A percentile compares a stretch with the other conserved stretches of the same genome.
These are phyloP conservation scores for Talaromyces atroroseus DNA, from an alignment of 2,329 filamentous ascomycete species.

Conservation along the genomic window DNA sequence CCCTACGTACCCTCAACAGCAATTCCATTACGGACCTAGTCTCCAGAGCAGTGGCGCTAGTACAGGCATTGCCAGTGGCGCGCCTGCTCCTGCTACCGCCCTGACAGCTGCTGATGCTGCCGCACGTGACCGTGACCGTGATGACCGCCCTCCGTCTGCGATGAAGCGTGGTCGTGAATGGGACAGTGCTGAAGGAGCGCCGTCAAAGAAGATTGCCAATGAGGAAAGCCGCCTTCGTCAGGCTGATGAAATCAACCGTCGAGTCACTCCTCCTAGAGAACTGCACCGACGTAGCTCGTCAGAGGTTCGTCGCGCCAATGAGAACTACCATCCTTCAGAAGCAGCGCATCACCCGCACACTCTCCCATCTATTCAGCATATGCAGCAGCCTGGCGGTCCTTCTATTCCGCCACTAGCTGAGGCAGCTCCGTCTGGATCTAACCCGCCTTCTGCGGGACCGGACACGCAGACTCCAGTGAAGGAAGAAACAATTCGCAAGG, in stretches of 20 bases:
- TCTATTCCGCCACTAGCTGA: slow-evolving; percentile 55
- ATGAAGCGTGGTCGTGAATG: slow-evolving; percentile 86
- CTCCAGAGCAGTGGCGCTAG: slow-evolving; percentile 24
- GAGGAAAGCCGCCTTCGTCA: slow-evolving; percentile 83
- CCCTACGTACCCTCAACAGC: slow-evolving; percentile 74
- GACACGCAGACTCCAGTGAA: slow-evolving; percentile 38
- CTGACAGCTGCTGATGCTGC: slow-evolving; percentile 63
- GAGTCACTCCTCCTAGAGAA: slow-evolving; percentile 61
- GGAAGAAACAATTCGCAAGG: slow-evolving; percentile 51
- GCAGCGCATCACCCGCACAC: slow-evolving; percentile 77
- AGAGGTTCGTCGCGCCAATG: slow-evolving; percentile 62
- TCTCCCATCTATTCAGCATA: slow-evolving; percentile 47
- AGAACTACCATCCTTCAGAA: slow-evolving; percentile 86
- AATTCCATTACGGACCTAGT: slow-evolving; percentile 71
- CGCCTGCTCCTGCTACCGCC: slow-evolving; percentile 61
- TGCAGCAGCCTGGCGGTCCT: slow-evolving; percentile 41
- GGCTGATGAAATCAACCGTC: slow-evolving; percentile 70
- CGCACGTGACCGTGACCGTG: slow-evolving; percentile 49
- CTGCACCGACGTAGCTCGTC: slow-evolving; percentile 73
- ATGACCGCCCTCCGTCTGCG: slow-evolving; percentile 71
- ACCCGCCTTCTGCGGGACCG: slow-evolving; percentile 35
- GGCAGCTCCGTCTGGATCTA: slow-evolving; percentile 35
- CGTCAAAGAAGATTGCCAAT: slow-evolving; percentile 74
- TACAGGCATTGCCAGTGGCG: slow-evolving; percentile 62
- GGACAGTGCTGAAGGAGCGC: slow-evolving; percentile 66